Evolutionary conservation across 495 filamentous ascomycete species (phyloP).

Genomic region (Saxispiralis lemnorum): DNA sequence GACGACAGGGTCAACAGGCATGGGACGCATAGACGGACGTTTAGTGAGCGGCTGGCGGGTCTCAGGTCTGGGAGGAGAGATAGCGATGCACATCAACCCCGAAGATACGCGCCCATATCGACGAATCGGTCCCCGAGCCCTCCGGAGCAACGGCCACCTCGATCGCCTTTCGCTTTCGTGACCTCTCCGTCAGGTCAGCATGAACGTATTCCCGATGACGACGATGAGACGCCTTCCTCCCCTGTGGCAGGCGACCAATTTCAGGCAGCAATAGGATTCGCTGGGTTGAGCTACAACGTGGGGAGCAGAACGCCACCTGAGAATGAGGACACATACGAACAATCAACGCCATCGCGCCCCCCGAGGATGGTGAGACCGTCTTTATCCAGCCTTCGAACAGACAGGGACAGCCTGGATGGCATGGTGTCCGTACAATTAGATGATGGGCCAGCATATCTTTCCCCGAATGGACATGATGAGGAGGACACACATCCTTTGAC

Average conservation of each 20-base stretch:
- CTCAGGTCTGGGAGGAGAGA: constrained; percentile 15
- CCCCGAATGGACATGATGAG: constrained; percentile 26
- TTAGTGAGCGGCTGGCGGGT: constrained; percentile 23
- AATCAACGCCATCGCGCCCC: constrained; percentile 12
- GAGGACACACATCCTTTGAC: constrained; percentile 37
- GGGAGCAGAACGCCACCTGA: constrained; percentile 11
- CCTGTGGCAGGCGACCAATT: constrained; percentile 35
- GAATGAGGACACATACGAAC: constrained; percentile 7
- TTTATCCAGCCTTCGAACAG: constrained; percentile 16
- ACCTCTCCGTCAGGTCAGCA: constrained; percentile 20
- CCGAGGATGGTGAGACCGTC: constrained; percentile 13
- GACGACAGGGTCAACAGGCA: constrained; percentile 19
- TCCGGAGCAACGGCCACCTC: constrained; percentile 10
- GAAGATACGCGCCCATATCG: constrained; percentile 34
- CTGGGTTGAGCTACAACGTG: constrained; percentile 38
- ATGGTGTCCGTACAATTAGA: constrained; percentile 29
- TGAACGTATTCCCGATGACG: constrained; percentile 19
- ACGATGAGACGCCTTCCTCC: constrained; percentile 27
- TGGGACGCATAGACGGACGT: constrained; percentile 21
- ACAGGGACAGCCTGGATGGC: constrained; percentile 30
- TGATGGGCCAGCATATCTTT: constrained; percentile 13
- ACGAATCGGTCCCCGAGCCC: constrained; percentile 34
- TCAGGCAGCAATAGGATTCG: constrained; percentile 41
- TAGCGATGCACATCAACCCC: constrained; percentile 16
- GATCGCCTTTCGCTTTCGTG: constrained; percentile 17